Evolutionary conservation across 2,329 filamentous ascomycete genomes (phyloP).

Genomic region (Trichophaea hybrida): DNA sequence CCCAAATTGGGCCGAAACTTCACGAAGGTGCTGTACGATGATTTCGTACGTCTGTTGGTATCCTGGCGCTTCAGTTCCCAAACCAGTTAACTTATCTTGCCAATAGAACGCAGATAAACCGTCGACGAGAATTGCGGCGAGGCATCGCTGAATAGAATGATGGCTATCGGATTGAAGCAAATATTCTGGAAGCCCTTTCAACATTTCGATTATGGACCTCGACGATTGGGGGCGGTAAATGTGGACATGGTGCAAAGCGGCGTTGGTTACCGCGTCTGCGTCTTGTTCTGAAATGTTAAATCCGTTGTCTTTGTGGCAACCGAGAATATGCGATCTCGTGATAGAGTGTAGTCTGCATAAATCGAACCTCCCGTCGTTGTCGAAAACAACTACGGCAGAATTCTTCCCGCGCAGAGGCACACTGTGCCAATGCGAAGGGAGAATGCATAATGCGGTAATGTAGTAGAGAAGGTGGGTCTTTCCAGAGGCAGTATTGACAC

Average conservation of each 20-base stretch:
- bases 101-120: slow-evolving; percentile 21
- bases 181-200: slow-evolving; percentile 11
- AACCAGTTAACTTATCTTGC: slow-evolving; percentile 8
- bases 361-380: slow-evolving; percentile 42
- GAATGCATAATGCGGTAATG: slow-evolving; percentile 38
- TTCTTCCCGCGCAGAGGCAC: slow-evolving; percentile 34
- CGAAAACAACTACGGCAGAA: slow-evolving; percentile 41
- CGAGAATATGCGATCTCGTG: slow-evolving; percentile 23
- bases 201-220: slow-evolving; percentile 4
- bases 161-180: slow-evolving; percentile 7
- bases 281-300: neutral
- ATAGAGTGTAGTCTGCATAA: slow-evolving; percentile 35
- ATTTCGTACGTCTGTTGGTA: neutral
- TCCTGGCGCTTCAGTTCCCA: neutral
- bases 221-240: slow-evolving; percentile 3
- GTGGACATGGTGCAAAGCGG: neutral
- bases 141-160: slow-evolving; percentile 4
- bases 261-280: neutral
- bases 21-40: neutral
- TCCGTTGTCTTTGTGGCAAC: neutral
- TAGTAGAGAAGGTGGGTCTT: slow-evolving; percentile 47
- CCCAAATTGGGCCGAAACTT: neutral
- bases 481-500: slow-evolving; percentile 30
- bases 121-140: slow-evolving; percentile 16
- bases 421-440: slow-evolving; percentile 33